A percentile compares a stretch with the other conserved stretches of the same genome.
phyloP scores from a whole-genome alignment of 805 yeast species.

The Zygosaccharomyces gambellarensis region DNA sequence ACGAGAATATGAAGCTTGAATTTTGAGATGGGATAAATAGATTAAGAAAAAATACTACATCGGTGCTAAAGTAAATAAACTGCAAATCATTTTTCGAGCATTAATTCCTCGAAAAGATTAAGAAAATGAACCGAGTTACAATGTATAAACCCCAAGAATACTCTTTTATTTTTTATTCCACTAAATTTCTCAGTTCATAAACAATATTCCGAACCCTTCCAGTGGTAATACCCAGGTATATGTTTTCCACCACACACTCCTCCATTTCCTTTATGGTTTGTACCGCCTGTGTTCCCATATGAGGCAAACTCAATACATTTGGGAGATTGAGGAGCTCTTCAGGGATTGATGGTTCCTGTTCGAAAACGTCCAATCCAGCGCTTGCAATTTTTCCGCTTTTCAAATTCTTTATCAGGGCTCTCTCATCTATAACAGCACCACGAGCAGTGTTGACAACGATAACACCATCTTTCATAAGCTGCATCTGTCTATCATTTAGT shows the following conservation, averaged over 20 bases:
- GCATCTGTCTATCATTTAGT: slow-evolving; percentile 42
- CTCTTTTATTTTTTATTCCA: not conserved
- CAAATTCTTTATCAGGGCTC: slow-evolving; percentile 46
- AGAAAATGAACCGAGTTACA: not conserved
- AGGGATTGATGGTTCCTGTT: slow-evolving; percentile 59
- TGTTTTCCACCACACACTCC: slow-evolving; percentile 62
- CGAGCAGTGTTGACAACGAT: slow-evolving; percentile 72
- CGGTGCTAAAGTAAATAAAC: not conserved
- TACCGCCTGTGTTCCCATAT: slow-evolving; percentile 71
- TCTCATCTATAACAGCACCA: slow-evolving; percentile 69
- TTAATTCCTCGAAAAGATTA: not conserved
- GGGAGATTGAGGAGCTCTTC: slow-evolving; percentile 52
- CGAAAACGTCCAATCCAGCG: slow-evolving; percentile 67
- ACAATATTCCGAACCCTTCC: slow-evolving; percentile 68
- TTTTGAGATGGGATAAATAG: not conserved
- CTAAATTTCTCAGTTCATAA: slow-evolving; percentile 52
- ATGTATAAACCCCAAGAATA: not conserved
- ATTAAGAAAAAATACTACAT: not conserved
- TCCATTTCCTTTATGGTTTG: slow-evolving; percentile 78
- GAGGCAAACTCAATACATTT: slow-evolving; percentile 68
- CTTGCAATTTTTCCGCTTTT: slow-evolving; percentile 55
- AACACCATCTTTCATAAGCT: slow-evolving; percentile 67
- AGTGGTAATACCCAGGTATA: slow-evolving; percentile 47
- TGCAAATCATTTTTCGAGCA: not conserved
- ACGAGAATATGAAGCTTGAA: not conserved